phyloP scores from a whole-genome alignment of 2,329 filamentous ascomycete species.

The Botryotinia globosa region DNA sequence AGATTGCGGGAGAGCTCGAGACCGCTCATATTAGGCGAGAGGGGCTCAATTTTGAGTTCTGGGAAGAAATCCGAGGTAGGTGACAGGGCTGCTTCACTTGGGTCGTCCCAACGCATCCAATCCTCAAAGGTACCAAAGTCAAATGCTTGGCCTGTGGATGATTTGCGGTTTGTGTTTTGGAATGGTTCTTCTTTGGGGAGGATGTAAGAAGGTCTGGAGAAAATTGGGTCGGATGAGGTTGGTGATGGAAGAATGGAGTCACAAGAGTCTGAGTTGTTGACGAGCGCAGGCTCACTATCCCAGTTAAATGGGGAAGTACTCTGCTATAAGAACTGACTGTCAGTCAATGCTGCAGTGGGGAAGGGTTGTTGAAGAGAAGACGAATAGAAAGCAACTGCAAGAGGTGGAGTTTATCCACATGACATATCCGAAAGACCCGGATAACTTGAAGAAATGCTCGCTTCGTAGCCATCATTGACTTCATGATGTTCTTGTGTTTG shows the following conservation, averaged over 20 bases:
- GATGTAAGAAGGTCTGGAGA: constrained; percentile 25
- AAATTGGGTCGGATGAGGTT: constrained; percentile 27
- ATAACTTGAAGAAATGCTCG: not conserved
- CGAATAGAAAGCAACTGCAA: not conserved
- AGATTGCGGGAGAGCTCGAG: constrained; percentile 30
- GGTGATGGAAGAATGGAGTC: constrained; percentile 34
- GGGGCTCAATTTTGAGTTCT: constrained; percentile 33
- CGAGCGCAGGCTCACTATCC: constrained; percentile 29
- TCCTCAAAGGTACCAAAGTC: constrained; percentile 36
- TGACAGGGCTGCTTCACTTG: constrained; percentile 32
- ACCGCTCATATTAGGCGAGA: constrained; percentile 31
- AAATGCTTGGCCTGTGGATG: constrained; percentile 27
- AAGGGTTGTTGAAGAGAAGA: not conserved
- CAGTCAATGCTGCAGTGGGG: constrained; percentile 2
- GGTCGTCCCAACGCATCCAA: constrained; percentile 38
- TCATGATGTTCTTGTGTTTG: not conserved
- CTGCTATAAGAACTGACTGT: not conserved
- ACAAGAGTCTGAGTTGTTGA: constrained; percentile 32
- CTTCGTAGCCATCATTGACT: not conserved
- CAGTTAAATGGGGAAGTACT: constrained; percentile 26
- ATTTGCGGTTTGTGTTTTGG: constrained; percentile 23
- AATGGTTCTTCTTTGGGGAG: constrained; percentile 26
- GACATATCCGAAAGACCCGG: not conserved
- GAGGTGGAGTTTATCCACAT: constrained; percentile 8
- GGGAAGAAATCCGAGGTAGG: constrained; percentile 34